These are phyloP conservation scores for Retiboletus flavoniger DNA, from an alignment of 1,284 basidiomycete species.

Conservation along the genomic window DNA sequence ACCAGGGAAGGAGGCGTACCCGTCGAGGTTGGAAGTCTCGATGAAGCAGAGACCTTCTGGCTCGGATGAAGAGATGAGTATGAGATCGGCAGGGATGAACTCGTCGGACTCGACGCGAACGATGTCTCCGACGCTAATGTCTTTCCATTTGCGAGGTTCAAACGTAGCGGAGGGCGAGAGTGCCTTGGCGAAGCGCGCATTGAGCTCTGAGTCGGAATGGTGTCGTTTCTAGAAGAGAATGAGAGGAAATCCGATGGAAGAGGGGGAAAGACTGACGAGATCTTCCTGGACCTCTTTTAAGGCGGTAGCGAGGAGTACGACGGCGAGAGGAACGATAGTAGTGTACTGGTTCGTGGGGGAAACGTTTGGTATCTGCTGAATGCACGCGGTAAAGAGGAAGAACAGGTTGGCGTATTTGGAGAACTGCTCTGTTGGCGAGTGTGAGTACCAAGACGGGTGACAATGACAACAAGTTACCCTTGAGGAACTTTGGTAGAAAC, in stretches of 20 bases:
- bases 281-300: conserved; percentile 98
- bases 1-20: conserved; percentile 50
- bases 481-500: conserved; percentile 92
- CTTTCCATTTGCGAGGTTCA: conserved; percentile 80
- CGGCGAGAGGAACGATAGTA: conserved; percentile 88
- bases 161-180: conserved; percentile 70
- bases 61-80: conserved; percentile 88
- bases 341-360: conserved; percentile 96
- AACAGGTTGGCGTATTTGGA: conserved; percentile 99
- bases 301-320: conserved; percentile 93
- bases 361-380: conserved; percentile 97
- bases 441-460: conserved; percentile 8
- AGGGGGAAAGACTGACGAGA: conserved; percentile 48
- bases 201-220: conserved; percentile 91
- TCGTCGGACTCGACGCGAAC: conserved; percentile 89
- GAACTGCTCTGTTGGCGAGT: conserved; percentile 77
- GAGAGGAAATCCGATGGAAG: not conserved
- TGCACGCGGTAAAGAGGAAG: conserved; percentile 97
- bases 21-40: conserved; percentile 96
- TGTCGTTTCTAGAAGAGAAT: conserved; percentile 77
- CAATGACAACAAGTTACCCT: conserved; percentile 51
- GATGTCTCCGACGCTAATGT: conserved; percentile 89
- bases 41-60: conserved; percentile 98
- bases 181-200: conserved; percentile 80
- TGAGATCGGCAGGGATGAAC: conserved; percentile 94